Base-by-base conservation (phyloP, 2,329 filamentous ascomycete genomes). In the Periconia macrospinosa region DNA sequence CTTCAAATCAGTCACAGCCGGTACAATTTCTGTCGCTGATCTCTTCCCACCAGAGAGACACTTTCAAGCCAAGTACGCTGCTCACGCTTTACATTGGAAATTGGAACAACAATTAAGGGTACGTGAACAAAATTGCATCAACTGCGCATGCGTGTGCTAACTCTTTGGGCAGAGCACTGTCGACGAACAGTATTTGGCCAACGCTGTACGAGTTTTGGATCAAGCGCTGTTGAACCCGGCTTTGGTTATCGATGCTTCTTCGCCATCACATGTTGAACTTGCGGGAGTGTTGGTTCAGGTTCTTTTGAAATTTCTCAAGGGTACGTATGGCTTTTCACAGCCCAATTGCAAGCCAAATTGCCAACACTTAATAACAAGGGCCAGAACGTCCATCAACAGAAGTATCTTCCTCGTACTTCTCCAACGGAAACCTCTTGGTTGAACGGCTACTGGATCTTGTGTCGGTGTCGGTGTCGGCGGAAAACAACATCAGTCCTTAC, bases 21-120 rank as follows among this genome's bases (percentile, higher is more conserved):
- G 62, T 10, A 56, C 58, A 8, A 62, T 58, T 18, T 59, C 57
- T n/a, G 47, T 61, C 7, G 56, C 65, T 14, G 53, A 55, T 15
- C 56, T 73, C 11, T 74, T 74, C n/a, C 70, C 71, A 2, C 65
- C 69, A 18, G 67, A 68, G 8, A 74, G 67, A 37, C 59, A 65
- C 1, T 73, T 66, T 45, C 71, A 75, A 52, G 66, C 71, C 11
- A 67, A 67, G 57, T 74, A 74, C 50, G 66, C 67, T 7, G 65
- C 67, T 8, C 49, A 59, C 40, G 68, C 69, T 23, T 63, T 74
- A 15, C 67, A 70, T 19, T 54, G 47, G 14, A 65, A 59, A 48
- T 50, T 75, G n/a, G 53, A 61, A 45, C 65, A 70, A 30, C 71
- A 74, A 37, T 53, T 73, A 43, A 65, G 55, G 50, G 69, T 73